Conservation (phyloP, 2,329 filamentous ascomycete genomes). For the Fusarium tjaetaba region DNA sequence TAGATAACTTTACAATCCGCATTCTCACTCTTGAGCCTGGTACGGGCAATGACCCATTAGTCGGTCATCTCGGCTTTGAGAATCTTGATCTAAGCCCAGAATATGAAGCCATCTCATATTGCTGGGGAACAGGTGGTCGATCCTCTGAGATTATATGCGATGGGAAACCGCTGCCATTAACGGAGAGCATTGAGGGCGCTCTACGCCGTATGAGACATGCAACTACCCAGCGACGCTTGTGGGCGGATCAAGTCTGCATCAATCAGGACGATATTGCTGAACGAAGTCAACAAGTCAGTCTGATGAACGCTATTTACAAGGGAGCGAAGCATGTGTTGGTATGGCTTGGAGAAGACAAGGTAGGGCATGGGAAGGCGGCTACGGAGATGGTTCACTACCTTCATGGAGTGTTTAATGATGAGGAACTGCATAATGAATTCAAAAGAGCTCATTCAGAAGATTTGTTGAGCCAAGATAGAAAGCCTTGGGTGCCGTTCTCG, state of each 20-base stretch:
- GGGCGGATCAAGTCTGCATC: conserved; percentile 55
- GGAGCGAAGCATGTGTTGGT: conserved; percentile 48
- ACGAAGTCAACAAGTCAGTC: conserved; percentile 49
- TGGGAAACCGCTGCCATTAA: conserved; percentile 42
- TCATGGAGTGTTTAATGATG: conserved; percentile 45
- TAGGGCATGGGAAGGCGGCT: conserved; percentile 44
- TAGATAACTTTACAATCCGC: conserved; percentile 40
- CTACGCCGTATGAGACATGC: conserved; percentile 44
- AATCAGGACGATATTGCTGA: conserved; percentile 51
- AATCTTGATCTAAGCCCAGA: conserved; percentile 34
- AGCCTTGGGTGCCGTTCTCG: conserved; percentile 47
- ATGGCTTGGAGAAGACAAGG: conserved; percentile 49
- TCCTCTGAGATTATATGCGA: conserved; percentile 38
- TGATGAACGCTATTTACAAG: conserved; percentile 53
- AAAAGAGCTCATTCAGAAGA: conserved; percentile 45
- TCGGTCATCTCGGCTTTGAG: conserved; percentile 42
- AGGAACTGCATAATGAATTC: conserved; percentile 44
- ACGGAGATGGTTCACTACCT: conserved; percentile 43
- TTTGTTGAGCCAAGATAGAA: conserved; percentile 41
- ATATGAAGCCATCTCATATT: conserved; percentile 52
- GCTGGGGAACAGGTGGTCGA: conserved; percentile 46
- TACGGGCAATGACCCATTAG: conserved; percentile 41
- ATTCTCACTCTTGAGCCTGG: conserved; percentile 48
- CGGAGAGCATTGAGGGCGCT: conserved; percentile 46
- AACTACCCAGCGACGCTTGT: conserved; percentile 44